Base-by-base conservation (phyloP, 1,139 yeast species). In the Torulaspora globosa region DNA sequence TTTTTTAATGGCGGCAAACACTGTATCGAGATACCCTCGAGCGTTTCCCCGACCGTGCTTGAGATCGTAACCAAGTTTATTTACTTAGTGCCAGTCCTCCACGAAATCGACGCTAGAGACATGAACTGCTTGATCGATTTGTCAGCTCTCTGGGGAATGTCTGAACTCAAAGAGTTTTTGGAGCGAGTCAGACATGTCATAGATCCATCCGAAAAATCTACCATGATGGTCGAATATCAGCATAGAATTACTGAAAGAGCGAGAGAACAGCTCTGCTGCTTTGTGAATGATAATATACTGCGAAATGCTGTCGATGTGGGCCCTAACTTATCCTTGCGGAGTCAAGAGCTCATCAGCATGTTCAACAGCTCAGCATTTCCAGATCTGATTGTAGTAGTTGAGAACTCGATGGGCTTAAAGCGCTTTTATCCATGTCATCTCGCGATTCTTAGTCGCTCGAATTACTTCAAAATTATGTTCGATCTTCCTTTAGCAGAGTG, bases 391-490 rank as follows among this genome's bases (percentile, higher is more conserved):
- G 50, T 80, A 1, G 61, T 71, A 2, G 71, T 72, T 37, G 55
- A 63, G 56, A 65, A 48, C 41, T 61, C 38, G 56, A 64, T 50
- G 39, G 65, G 55, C 1, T 30, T 41, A 5, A 41, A 40, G 7
- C 56, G 60, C 0, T 73, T 70, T 49, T 84, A 78, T 55, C 88
- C 92, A 0, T 80, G 74, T 5, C 86, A 85, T 61, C 71, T 80
- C 43, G 73, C 85, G 0, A 75, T 84, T 47, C 60, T 85, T 31
- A 66, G 74, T 7, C 66, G 89, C 39, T 76, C 84, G 1, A 84
- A 78, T 38, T 84, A 82, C 60, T 85, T 79, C 59, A 78, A 74
- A 47, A 74, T 81, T 4, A 77, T 84, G 83, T 80, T 85, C 58
- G 66, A 71, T 18, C 79, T 86, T 2, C 62, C 67, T 15, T 74